Evolutionary conservation across 2,329 filamentous ascomycete genomes (phyloP), one percentile per base, ranked within the genome.

Genomic region (Exophiala spinifera): DNA sequence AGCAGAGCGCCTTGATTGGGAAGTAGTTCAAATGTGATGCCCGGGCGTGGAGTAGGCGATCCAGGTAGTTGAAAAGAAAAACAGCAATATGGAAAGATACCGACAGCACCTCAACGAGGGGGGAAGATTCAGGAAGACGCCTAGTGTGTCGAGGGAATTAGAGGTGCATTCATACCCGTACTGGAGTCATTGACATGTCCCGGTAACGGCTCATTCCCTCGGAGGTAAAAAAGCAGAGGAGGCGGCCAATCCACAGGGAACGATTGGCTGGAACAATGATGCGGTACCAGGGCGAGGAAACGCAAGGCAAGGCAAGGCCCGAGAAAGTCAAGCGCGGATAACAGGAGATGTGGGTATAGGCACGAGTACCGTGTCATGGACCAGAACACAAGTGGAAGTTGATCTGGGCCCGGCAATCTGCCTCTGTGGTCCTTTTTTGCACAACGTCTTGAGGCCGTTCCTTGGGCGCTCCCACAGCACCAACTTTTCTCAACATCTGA

Each of bases 211-310:
- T 25, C n/a, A 2, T 44, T 15, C 23, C 8, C 28, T n/a, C 15
- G 7, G 42, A 8, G 13, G 3, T 10, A n/a, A 11, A 8, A 20
- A 39, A 36, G 46, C 17, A 3, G 46, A 17, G 13, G 37, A 49
- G 33, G 28, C 40, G 40, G 21, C 36, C 31, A 51, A 11, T n/a
- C 39, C 20, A 14, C 23, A 15, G 20, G 28, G 44, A 20, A n/a
- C 36, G 20, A 59, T 59, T 59, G 57, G 57, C 36, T 53, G 57
- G 57, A 59, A 40, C n/a, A 28, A 28, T 40, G 23, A 53, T 46
- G 57, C 57, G 57, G 51, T 51, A 39, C 46, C 43, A 33, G 51
- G 43, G 17, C 39, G 39, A 42, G 21, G 39, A 42, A 42, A 20
- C 6, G n/a, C 20, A 42, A 20, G 39, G 28, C 28, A 31, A 39